A percentile compares a stretch with the other conserved stretches of the same genome.
These are phyloP conservation scores for Adansonia grandidieri DNA, from an alignment of 441 rosid genomes.

Conservation along the genomic window DNA sequence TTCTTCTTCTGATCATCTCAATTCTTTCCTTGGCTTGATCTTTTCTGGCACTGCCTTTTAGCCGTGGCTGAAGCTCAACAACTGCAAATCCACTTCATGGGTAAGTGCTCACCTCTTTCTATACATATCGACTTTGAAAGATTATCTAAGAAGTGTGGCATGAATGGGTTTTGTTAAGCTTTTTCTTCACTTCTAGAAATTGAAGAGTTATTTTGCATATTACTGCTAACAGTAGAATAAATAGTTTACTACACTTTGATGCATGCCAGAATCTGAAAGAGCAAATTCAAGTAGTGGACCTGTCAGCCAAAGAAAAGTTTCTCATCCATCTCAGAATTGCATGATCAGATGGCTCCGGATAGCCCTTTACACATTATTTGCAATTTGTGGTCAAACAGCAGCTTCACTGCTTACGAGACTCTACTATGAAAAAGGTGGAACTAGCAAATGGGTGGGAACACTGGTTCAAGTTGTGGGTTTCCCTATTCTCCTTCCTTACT, in stretches of 20 bases:
- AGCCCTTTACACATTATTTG: conserved; percentile 37
- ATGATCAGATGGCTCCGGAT: conserved; percentile 38
- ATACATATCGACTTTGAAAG: not conserved
- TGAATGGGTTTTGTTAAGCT: not conserved
- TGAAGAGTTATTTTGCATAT: not conserved
- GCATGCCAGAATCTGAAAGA: not conserved
- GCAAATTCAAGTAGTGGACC: not conserved
- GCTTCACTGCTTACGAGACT: conserved; percentile 49
- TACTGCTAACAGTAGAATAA: not conserved
- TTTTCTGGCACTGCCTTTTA: not conserved
- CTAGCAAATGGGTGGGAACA: conserved; percentile 50
- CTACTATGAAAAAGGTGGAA: conserved; percentile 54
- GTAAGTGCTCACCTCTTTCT: not conserved
- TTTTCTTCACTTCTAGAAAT: too few relatives aligned
- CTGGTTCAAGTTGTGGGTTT: conserved; percentile 36
- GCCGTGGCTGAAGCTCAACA: not conserved
- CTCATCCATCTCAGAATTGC: not conserved
- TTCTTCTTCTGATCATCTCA: not conserved
- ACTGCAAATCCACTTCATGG: not conserved
- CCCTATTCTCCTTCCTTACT: conserved; percentile 36
- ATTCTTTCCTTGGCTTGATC: not conserved
- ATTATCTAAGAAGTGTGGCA: not conserved
- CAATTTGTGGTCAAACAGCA: conserved; percentile 44
- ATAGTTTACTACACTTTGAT: not conserved
- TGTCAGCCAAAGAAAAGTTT: not conserved